Base-by-base conservation (phyloP, 2,329 filamentous ascomycete genomes). In the Trichoderma aggressivum region DNA sequence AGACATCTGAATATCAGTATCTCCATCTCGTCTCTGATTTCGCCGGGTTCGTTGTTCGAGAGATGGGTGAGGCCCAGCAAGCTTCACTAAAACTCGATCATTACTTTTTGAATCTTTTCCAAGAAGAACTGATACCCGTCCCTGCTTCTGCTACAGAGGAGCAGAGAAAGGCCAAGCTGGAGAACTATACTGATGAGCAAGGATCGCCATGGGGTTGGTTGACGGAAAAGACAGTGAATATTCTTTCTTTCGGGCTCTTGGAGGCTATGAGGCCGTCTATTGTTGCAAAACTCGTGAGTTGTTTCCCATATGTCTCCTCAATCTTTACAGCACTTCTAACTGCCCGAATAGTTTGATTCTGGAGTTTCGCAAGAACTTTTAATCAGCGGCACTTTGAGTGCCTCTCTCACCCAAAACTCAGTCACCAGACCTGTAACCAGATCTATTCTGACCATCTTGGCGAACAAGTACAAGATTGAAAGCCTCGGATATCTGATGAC, bases 401-500 rank as follows among this genome's bases (percentile, higher is more conserved):
- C 59, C 8, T 65, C 70, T 10, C 50, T 68, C 0, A 14, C 62
- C 3, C 66, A 39, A 2, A 73, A 73, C 36, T 24, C 72, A 7
- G 71, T 74, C 30, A 74, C 74, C 43, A 72, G 75, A 74, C 73
- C 78, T 72, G 80, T 78, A 66, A 75, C 76, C 16, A 75, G 79
- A 32, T 80, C 80, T 0, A 81, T 85, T 12, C 76, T 85, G 12
- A 80, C 81, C 3, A 78, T 83, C 4, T 74, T 86, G 32, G 80
- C 83, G 62, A 86, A 86, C 75, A 86, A 85, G 72, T 81, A 82
- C 75, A 80, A 80, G 39, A 77, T 82, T 21, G 82, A 82, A 73
- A 78, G 74, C 7, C 63, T 77, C 7, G 73, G 73, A 8, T 71
- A 72, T 7, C 72, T 82, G 5, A 74, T 81, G 47, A 18, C 73